These are phyloP conservation scores for Haematococcus sp. DNA, from an alignment of 139 green algal genomes.

Conservation along the genomic window DNA sequence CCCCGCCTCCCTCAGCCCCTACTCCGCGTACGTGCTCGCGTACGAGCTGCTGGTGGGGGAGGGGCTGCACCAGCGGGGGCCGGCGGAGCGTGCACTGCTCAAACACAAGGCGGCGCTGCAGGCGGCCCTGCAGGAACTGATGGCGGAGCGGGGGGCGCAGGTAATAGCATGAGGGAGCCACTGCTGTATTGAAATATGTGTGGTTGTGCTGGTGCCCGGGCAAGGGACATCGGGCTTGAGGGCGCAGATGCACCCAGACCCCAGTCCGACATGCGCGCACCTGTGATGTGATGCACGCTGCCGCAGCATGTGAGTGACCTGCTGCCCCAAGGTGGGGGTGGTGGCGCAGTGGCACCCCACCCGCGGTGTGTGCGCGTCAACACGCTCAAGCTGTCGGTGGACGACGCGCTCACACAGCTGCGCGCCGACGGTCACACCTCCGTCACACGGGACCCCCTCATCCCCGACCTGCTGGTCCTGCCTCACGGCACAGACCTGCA, in stretches of 20 bases:
- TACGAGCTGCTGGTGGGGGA: conserved; percentile 14
- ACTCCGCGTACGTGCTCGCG: neutral
- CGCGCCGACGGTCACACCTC: neutral
- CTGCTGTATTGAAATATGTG: no score
- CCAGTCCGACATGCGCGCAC: no score
- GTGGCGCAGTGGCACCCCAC: conserved; percentile 13
- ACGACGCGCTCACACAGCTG: conserved; percentile 56
- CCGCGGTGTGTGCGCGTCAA: conserved; percentile 72
- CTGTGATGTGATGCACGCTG: no score
- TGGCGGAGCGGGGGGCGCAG: no score
- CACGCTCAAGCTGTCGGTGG: conserved; percentile 56
- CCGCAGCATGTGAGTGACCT: neutral
- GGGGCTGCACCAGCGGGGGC: conserved; percentile 43
- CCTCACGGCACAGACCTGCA: conserved; percentile 87
- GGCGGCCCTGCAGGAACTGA: conserved; percentile 9
- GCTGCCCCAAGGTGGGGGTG: neutral
- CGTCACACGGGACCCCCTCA: conserved; percentile 44
- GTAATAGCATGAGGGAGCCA: no score
- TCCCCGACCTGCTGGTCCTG: conserved; percentile 83
- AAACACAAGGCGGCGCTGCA: conserved; percentile 30
- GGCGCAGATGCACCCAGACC: no score
- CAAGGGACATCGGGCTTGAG: no score
- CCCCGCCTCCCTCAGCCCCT: neutral
- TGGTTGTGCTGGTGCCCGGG: no score
- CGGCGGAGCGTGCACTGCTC: conserved; percentile 55